Evolutionary conservation across 2,329 filamentous ascomycete species (phyloP).

Genomic region (Sclerotinia spermophila): DNA sequence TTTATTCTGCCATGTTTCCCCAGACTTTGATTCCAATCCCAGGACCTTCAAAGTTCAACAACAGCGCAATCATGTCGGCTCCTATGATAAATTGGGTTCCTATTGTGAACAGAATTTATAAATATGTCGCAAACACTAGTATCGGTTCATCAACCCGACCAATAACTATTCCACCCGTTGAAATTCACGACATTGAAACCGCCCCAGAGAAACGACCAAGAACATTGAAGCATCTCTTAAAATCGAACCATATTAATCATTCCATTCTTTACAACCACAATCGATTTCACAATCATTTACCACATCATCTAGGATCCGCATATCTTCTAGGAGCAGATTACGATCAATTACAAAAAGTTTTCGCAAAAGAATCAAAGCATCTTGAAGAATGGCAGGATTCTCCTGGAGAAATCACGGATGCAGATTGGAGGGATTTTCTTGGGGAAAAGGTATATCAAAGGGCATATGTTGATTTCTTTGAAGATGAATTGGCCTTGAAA

Average conservation of each 20-base stretch:
- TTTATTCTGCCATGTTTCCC: background rate
- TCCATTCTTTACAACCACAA: conserved; percentile 75
- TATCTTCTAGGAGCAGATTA: conserved; percentile 77
- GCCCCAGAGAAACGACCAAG: conserved; percentile 73
- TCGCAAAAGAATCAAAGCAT: conserved; percentile 68
- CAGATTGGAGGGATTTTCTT: conserved; percentile 84
- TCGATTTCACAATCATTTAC: conserved; percentile 76
- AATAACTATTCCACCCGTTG: conserved; percentile 62
- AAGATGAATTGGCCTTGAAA: conserved; percentile 74
- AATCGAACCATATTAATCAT: conserved; percentile 88
- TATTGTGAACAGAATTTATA: conserved; percentile 41
- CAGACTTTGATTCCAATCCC: conserved; percentile 1
- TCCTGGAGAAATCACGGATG: conserved; percentile 74
- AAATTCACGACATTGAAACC: conserved; percentile 76
- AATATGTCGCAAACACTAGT: conserved; percentile 35
- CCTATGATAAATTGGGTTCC: conserved; percentile 45
- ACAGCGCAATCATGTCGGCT: conserved; percentile 36
- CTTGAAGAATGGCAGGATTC: conserved; percentile 81
- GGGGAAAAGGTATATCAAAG: conserved; percentile 80
- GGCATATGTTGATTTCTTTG: conserved; percentile 91
- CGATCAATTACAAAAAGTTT: conserved; percentile 72
- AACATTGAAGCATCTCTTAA: conserved; percentile 84
- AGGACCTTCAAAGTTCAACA: background rate
- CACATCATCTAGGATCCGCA: conserved; percentile 78
- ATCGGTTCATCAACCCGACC: conserved; percentile 36